phyloP scores from a whole-genome alignment of 2,329 filamentous ascomycete species.

The Pseudocercospora cruenta region DNA sequence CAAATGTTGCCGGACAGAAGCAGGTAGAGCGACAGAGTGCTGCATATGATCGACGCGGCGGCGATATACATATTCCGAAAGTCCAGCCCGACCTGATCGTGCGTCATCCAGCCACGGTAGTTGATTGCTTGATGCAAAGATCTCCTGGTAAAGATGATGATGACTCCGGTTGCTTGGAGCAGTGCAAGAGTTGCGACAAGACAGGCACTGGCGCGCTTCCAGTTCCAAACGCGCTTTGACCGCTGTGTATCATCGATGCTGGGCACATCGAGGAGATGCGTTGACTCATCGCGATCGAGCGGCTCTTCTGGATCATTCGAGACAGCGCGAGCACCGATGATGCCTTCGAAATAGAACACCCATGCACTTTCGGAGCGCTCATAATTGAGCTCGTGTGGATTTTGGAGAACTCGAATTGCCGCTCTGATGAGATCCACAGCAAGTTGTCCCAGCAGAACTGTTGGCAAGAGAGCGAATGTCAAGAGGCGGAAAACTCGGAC shows the following conservation, averaged over 20 bases:
- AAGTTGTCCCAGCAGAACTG: background rate
- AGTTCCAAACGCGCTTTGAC: background rate
- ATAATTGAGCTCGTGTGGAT: slow-evolving; percentile 8
- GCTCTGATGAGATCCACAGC: slow-evolving; percentile 2
- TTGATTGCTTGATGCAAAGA: background rate
- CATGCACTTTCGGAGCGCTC: background rate
- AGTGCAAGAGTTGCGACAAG: background rate
- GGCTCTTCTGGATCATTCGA: background rate
- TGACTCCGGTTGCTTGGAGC: slow-evolving; percentile 2
- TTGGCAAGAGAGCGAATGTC: slow-evolving; percentile 9
- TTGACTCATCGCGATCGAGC: background rate
- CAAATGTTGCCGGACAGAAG: slow-evolving; percentile 7
- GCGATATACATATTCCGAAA: slow-evolving; percentile 9
- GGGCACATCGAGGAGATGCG: background rate
- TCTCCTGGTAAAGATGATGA: slow-evolving; percentile 9
- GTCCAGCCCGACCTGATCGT: slow-evolving; percentile 3
- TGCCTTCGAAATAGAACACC: slow-evolving; percentile 6
- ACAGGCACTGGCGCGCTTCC: background rate
- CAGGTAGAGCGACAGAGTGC: slow-evolving; percentile 1
- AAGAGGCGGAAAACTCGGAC: slow-evolving; percentile 6
- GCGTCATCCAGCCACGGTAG: background rate
- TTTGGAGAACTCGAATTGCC: slow-evolving; percentile 1
- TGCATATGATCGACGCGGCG: background rate
- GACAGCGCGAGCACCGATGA: slow-evolving; percentile 5
- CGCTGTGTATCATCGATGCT: background rate